These are phyloP conservation scores for Luffa acutangula DNA, from an alignment of 306 rosid species.

Conservation along the genomic window DNA sequence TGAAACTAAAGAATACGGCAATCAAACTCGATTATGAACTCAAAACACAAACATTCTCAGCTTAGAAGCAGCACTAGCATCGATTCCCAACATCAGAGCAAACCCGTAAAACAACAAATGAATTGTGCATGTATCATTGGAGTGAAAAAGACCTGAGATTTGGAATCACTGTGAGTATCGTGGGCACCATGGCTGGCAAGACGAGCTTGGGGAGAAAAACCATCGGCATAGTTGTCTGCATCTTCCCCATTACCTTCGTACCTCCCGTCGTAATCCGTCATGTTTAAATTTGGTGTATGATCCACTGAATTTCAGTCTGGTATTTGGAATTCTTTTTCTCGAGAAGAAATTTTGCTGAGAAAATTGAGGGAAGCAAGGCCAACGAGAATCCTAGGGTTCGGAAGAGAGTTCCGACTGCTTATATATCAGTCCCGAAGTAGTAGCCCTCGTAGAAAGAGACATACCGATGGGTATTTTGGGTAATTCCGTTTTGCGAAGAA, in stretches of 20 bases:
- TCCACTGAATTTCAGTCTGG: not conserved
- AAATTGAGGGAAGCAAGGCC: not conserved
- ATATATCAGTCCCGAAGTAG: not conserved
- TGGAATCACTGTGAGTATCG: slow-evolving; percentile 55
- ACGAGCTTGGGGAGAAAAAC: slow-evolving; percentile 50
- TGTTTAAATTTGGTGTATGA: slow-evolving; percentile 1
- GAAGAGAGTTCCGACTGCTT: not conserved
- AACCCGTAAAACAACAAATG: not conserved
- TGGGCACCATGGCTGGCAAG: slow-evolving; percentile 27
- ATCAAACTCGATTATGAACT: not conserved
- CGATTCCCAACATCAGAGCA: not conserved
- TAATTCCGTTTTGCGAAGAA: not conserved
- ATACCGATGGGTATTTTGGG: not conserved
- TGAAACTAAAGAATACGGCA: not conserved
- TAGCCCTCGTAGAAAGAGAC: not conserved
- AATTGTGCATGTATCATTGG: not conserved
- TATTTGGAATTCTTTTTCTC: not conserved
- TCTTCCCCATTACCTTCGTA: slow-evolving; percentile 65
- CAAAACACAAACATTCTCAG: not conserved
- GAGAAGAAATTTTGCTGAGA: not conserved
- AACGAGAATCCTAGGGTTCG: slow-evolving; percentile 8
- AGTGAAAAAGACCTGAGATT: slow-evolving; percentile 41
- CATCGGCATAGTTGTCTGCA: slow-evolving; percentile 34
- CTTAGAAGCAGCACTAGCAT: not conserved
- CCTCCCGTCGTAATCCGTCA: slow-evolving; percentile 76